A percentile compares a stretch with the other conserved stretches of the same genome.
Evolutionary conservation across 257 asterid genomes (phyloP).

Genomic region (Solanum chiquidenum): DNA sequence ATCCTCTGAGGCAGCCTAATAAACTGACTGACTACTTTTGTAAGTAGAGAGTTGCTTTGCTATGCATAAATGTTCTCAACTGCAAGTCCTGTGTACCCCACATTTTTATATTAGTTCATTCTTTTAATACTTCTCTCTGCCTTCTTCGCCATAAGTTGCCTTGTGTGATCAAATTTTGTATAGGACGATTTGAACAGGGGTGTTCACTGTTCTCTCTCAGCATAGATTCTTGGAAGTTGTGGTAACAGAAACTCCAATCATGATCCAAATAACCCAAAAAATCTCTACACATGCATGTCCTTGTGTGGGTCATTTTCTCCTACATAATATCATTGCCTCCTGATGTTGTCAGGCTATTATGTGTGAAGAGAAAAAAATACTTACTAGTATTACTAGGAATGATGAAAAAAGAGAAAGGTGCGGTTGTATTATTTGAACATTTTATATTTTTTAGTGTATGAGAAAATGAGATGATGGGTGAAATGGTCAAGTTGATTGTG

Average conservation of each 20-base stretch:
- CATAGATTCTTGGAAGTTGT: too few species aligned
- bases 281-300: not conserved
- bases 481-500: too few species aligned
- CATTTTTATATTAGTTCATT: not conserved
- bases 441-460: too few species aligned
- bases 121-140: not conserved
- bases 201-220: too few species aligned
- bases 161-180: not conserved
- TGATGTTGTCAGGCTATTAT: not conserved
- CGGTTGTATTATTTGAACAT: not conserved
- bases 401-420: not conserved
- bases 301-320: not conserved
- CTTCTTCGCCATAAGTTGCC: not conserved
- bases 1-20: slow-evolving; percentile 2
- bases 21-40: not conserved
- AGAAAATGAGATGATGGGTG: too few species aligned
- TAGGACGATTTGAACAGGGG: not conserved
- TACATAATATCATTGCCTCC: not conserved
- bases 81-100: not conserved
- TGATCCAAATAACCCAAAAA: too few species aligned
- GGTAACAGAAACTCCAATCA: too few species aligned
- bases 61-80: not conserved
- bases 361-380: not conserved
- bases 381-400: not conserved
- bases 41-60: not conserved